Evolutionary conservation across 2,329 filamentous ascomycete genomes (phyloP), one percentile per base, ranked within the genome.

Genomic region (Pestalotiopsis sp.): DNA sequence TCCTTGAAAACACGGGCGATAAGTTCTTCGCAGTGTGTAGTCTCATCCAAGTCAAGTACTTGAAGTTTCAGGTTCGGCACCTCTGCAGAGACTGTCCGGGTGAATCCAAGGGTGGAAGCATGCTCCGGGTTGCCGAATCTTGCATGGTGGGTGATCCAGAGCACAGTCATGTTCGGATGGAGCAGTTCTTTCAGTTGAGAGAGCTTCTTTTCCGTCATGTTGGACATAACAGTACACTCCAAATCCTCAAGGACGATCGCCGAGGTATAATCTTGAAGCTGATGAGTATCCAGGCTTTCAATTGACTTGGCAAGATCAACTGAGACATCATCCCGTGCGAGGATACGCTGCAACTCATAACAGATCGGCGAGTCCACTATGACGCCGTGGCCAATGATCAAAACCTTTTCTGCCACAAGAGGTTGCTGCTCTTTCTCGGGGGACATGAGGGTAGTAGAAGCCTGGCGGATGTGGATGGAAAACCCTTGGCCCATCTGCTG

Each of bases 401-500:
- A 31, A 5, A 41, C 13, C 9, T 62, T 62, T 14, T 62, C 59
- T 36, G 31, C 17, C 3, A 13, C 17, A 17, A 39, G 31, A 20
- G 12, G 9, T 38, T 6, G 31, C 13, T 13, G 31, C 14, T 12
- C 38, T 39, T 67, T 67, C 61, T 74, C 41, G 27, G 76, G 41
- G 5, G 70, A 25, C 7, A 68, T 59, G 67, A 78, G 78, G 5
- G 74, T 67, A 14, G 65, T 63, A 1, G 71, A 72, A 17, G 79
- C 73, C 65, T 83, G 82, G 11, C 82, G 78, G 7, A 84, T 74
- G 23, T 76, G 77, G n/a, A 84, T 67, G 1, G 77, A 76, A 58
- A 78, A 80, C 1, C 81, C 81, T 0, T 75, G 71, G 3, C 74
- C 69, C 38, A 74, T 77, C 14, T 71, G 74, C 61, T 83, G 80